Evolutionary conservation across 1,284 basidiomycete genomes (phyloP).

Genomic region (Erythrobasidium hasegawianum): DNA sequence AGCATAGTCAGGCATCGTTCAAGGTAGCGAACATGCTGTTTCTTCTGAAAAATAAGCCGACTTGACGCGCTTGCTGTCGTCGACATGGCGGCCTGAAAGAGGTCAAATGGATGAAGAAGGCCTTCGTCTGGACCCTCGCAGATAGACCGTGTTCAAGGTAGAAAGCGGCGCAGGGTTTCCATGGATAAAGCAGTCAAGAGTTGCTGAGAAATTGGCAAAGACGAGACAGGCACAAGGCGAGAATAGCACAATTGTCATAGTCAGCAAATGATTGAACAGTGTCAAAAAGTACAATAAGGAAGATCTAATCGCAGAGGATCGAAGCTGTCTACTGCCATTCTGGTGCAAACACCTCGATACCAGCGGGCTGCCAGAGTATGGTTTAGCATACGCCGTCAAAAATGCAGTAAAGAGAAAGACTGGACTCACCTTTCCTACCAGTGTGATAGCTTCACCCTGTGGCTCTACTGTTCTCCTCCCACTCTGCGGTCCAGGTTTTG

Average conservation of each 20-base stretch:
- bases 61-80: neutral
- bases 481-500: slow-evolving; percentile 81
- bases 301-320: neutral
- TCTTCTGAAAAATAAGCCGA: slow-evolving; percentile 26
- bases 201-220: too few relatives aligned
- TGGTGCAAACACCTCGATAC: slow-evolving; percentile 23
- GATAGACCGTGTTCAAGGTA: neutral
- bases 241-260: too few relatives aligned
- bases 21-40: slow-evolving; percentile 39
- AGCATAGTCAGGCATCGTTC: slow-evolving; percentile 39
- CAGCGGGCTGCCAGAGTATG: slow-evolving; percentile 8
- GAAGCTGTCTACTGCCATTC: slow-evolving; percentile 19
- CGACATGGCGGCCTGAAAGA: too few relatives aligned
- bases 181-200: too few relatives aligned
- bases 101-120: too few relatives aligned
- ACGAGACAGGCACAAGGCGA: too few relatives aligned
- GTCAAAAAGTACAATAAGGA: neutral
- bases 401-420: neutral
- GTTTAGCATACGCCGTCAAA: neutral
- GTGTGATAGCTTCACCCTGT: slow-evolving; percentile 25
- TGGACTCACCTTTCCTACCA: slow-evolving; percentile 27
- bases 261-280: too few relatives aligned
- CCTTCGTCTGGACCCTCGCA: too few relatives aligned
- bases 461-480: slow-evolving; percentile 30
- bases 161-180: neutral